These are phyloP conservation scores for Fusarium sp. DNA, from an alignment of 2,329 filamentous ascomycete species.

Conservation along the genomic window DNA sequence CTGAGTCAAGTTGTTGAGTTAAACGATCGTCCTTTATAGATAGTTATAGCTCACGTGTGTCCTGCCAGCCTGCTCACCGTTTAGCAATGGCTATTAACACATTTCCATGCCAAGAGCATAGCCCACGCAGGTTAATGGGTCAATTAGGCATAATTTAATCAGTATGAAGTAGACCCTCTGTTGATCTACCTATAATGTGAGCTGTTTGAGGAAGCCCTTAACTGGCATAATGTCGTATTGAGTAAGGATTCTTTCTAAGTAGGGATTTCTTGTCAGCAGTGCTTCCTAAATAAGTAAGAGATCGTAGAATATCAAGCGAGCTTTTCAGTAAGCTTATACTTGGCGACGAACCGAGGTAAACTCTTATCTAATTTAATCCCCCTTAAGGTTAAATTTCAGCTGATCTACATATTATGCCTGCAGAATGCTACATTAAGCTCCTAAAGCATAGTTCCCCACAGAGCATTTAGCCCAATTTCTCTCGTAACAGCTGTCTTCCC, in stretches of 20 bases:
- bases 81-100: not conserved
- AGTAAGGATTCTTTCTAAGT: too few species aligned
- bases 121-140: not conserved
- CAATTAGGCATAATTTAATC: not conserved
- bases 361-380: not conserved
- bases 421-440: not conserved
- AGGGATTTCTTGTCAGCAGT: not conserved
- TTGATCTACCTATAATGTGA: not conserved
- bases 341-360: not conserved
- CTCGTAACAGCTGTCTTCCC: not conserved
- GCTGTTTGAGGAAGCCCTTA: not conserved
- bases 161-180: not conserved
- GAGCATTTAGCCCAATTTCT: not conserved
- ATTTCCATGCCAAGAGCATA: not conserved
- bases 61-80: not conserved
- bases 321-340: not conserved
- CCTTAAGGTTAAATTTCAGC: not conserved
- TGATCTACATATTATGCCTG: not conserved
- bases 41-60: not conserved
- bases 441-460: not conserved
- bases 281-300: not conserved
- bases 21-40: not conserved
- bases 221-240: not conserved
- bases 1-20: not conserved
- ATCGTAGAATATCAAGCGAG: not conserved